These are phyloP conservation scores for Phallus indusiatus DNA, from an alignment of 768 basidiomycete species.

Conservation along the genomic window DNA sequence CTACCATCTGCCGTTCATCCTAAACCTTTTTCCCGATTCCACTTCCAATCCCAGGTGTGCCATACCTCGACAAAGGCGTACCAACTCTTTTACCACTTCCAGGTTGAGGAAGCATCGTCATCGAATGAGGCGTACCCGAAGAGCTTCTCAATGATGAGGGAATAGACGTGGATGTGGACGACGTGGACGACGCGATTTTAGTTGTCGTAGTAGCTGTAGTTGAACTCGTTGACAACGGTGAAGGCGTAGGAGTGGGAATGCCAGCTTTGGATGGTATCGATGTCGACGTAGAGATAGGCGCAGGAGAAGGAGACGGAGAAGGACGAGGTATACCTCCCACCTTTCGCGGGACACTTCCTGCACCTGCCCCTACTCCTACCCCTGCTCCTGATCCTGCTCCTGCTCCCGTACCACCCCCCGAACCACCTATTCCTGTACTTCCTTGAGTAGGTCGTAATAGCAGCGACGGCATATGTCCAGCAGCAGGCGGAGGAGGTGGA, in stretches of 20 bases:
- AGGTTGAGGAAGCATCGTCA: neutral
- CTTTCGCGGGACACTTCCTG: neutral
- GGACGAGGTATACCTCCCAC: neutral
- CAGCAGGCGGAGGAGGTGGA: neutral
- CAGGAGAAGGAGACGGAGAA: neutral
- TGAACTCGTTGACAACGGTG: no score
- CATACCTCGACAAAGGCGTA: neutral
- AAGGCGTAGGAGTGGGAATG: no score
- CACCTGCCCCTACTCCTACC: neutral
- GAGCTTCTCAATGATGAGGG: neutral
- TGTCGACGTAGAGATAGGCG: no score
- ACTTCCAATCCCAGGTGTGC: neutral
- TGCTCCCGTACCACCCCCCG: no score
- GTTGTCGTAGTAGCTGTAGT: no score
- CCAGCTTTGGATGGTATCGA: no score
- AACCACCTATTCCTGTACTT: no score
- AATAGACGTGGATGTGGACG: neutral
- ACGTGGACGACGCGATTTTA: no score
- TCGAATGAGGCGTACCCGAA: neutral
- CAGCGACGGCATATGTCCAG: neutral
- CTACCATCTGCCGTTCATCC: no score
- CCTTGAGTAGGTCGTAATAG: neutral
- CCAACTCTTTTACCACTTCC: neutral
- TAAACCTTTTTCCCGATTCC: no score
- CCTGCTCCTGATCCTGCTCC: no score